phyloP scores from a whole-genome alignment of 495 filamentous ascomycete genomes.

The Penicillium odoratum region DNA sequence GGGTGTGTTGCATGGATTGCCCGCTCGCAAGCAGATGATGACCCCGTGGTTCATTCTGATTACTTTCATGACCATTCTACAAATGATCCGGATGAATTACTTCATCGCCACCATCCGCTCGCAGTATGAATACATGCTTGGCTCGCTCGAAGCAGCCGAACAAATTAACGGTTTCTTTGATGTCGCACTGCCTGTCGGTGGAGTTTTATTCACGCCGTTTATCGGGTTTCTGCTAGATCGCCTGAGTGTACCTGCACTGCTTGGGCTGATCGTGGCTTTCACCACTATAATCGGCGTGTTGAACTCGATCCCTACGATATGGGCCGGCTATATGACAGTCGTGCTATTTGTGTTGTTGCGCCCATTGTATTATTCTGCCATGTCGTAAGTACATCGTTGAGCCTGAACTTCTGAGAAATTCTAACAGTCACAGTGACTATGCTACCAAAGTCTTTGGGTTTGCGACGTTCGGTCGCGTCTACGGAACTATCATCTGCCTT shows the following conservation, averaged over 20 bases:
- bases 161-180: slow-evolving; percentile 87
- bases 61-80: slow-evolving; percentile 86
- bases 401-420: not conserved
- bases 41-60: slow-evolving; percentile 92
- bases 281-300: slow-evolving; percentile 78
- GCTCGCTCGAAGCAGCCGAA: slow-evolving; percentile 55
- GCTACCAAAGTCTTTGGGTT: slow-evolving; percentile 94
- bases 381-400: slow-evolving; percentile 42
- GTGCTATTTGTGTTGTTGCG: slow-evolving; percentile 65
- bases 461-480: slow-evolving; percentile 88
- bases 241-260: slow-evolving; percentile 64
- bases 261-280: slow-evolving; percentile 66
- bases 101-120: slow-evolving; percentile 89
- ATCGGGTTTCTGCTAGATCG: slow-evolving; percentile 79
- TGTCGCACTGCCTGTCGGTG: slow-evolving; percentile 83
- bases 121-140: slow-evolving; percentile 80
- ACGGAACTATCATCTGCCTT: slow-evolving; percentile 87
- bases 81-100: slow-evolving; percentile 96
- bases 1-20: slow-evolving; percentile 79
- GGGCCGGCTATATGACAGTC: slow-evolving; percentile 77
- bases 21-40: slow-evolving; percentile 71
- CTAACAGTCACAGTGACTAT: slow-evolving; percentile 63
- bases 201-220: slow-evolving; percentile 78
- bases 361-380: slow-evolving; percentile 52
- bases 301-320: slow-evolving; percentile 68